Evolutionary conservation across 1,139 yeast species (phyloP), one percentile per base, ranked within the genome.

Genomic region (Candida tropicalis): DNA sequence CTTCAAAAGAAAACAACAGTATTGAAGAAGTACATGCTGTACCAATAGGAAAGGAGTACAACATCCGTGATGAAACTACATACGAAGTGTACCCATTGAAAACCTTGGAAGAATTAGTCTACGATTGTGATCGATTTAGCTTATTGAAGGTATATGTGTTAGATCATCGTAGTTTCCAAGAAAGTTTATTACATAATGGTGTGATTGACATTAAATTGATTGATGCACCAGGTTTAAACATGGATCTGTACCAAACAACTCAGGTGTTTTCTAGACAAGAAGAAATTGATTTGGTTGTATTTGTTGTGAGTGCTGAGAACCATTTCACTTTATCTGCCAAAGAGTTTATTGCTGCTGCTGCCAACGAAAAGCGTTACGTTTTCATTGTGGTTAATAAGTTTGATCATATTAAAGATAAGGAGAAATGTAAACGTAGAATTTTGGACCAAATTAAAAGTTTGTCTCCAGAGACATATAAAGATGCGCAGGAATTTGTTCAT

Each of bases 261-360:
- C 97, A 91, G 58, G 91, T 95, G 0, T 91, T 91, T 62, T 86
- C 97, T 3, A 80, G 98, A 49, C 99, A 95, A 65, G 99, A 95
- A 58, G 99, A 95, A 59, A 95, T 95, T 52, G 99, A 95, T 61
- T 73, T 95, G 55, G 97, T 95, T 7, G 93, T 95, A 0, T 95
- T 95, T 69, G 99, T 95, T 4, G 97, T 95, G 4, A 87, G 87
- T 60, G 96, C 99, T 0, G 98, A 91, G 58, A 95, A 95, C 56
- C 98, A 93, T 61, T 87, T 95, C 58, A 95, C 99, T 0, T 71
- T 89, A 42, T 87, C 96, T 0, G 98, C 98, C 1, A 87, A 89
- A 55, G 99, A 95, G 57, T 95, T 95, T 56, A 88, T 95, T 43
- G 76, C 93, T 4, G 82, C 89, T 33, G 96, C 97, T 2, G 93